Base-by-base conservation (phyloP, 257 asterid genomes). In the Solanum sejunctum region DNA sequence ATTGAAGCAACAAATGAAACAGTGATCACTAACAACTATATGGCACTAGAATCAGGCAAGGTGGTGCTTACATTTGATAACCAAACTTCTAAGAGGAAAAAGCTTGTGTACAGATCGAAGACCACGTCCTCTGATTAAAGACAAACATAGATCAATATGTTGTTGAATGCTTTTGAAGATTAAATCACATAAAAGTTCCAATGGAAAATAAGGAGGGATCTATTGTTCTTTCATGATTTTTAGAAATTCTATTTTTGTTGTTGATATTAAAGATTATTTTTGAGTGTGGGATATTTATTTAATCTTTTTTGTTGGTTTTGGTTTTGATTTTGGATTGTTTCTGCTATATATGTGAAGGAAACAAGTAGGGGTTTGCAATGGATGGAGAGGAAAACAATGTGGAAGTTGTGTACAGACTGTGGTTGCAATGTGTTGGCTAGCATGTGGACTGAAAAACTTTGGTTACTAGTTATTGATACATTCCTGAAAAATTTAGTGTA, bases 51-150 rank as follows among this genome's bases (percentile, higher is more conserved):
- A 75, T 85, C 93, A 1, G 96, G 96, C 3, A 92, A 92, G 84
- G 87, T 92, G 73, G 92, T 92, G 55, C 91, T 92, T 73, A 89
- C 91, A 69, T 86, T 91, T 83, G 91, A 92, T 87, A 92, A 92
- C 89, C 94, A 92, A 84, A 89, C 91, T 15, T 92, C 95, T 1
- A 92, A 91, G 89, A 92, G 88, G 93, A 92, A 92, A 91, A 92
- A 91, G 88, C 94, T 92, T 81, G 84, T 92, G 75, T 92, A 85
- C 77, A 90, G 93, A 89, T 89, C 91, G 88, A 91, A 88, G 88
- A 85, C 83, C 90, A 89, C 85, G 77, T 45, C 84, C 57, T 85
- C 92, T 17, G 54, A 70, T 39, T 70, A 26, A 26, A 28, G 10
- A 80, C 49, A 21, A 3, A 4, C 67, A 80, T 56, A 55, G 12